Base-by-base conservation (phyloP, 257 asterid genomes). In the Penstemon eatonii region DNA sequence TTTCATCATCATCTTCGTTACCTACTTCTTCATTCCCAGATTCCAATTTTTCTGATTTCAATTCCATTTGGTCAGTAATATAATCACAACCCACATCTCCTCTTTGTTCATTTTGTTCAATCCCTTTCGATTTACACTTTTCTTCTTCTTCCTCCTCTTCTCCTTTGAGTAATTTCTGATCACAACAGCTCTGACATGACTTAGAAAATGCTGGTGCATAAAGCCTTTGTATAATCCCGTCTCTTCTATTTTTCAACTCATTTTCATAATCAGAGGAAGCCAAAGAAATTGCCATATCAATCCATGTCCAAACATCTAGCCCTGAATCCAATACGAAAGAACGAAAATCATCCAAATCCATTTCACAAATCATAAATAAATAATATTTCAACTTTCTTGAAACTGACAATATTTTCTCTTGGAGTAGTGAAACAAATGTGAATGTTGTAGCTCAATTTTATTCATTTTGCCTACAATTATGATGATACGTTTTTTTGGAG, bases 271-370 rank as follows among this genome's bases (percentile, higher is more conserved):
- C 89, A 47, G 61, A 40, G 12, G 76, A 74, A 1, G 89, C 89
- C 53, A 81, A 50, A 3, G 85, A 65, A 19, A 84, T 77, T 0
- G 85, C 70, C 82, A 80, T 76, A 36, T 84, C 85, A n/a, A 84
- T 81, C 81, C 80, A 79, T 0, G 73, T 62, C 89, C 89, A 84
- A 15, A 84, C 61, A 68, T 84, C 89, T 38, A 81, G 33, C 10
- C 83, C 83, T 0, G 89, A 84, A 58, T 84, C 86, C 66, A 62
- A 57, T 36, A 84, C 60, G 13, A 84, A 72, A 5, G 77, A 79
- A 39, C 85, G 89, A 44, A 84, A 79, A 60, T 71, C 78, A 7
- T 65, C 61, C 73, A 84, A 84, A 75, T 84, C 87, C 89, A 84
- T 81, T 58, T 43, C 43, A 36, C 3, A 12, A 7, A 18, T 12